Conservation (phyloP, 345 rosid species). For the Eucalyptus fibrosa region DNA sequence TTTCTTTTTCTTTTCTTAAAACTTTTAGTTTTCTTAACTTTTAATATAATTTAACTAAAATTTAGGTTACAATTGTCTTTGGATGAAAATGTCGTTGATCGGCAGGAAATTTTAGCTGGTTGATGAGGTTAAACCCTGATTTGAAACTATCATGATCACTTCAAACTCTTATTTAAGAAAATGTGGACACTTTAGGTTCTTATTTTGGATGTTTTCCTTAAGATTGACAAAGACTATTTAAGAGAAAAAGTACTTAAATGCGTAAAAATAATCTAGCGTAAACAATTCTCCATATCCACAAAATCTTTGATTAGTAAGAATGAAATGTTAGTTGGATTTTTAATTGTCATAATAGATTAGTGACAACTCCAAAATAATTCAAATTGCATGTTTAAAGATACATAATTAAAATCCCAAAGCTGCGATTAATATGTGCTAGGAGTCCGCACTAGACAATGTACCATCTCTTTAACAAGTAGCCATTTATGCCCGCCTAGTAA, state of each 20-base stretch:
- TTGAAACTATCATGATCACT: too few species aligned
- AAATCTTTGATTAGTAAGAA: neutral
- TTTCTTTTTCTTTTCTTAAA: too few species aligned
- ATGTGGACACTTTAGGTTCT: rapidly evolving
- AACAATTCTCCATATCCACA: neutral
- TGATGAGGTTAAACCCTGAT: too few species aligned
- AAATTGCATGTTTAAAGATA: neutral
- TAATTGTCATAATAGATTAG: neutral
- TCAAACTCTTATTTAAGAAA: too few species aligned
- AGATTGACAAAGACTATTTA: neutral
- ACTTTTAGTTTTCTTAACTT: too few species aligned
- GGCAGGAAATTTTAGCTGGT: rapidly evolving
- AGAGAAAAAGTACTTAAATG: neutral
- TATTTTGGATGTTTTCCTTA: neutral
- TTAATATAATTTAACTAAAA: too few species aligned
- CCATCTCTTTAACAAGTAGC: neutral
- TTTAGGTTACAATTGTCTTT: too few species aligned
- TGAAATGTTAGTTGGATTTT: neutral
- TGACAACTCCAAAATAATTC: neutral
- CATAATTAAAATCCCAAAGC: neutral
- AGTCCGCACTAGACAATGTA: neutral
- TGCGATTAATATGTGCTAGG: neutral
- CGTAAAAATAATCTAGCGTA: neutral
- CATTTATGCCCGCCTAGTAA: neutral
- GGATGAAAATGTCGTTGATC: too few species aligned